Base-by-base conservation (phyloP, 2,329 filamentous ascomycete species). In the Boeremia exigua region DNA sequence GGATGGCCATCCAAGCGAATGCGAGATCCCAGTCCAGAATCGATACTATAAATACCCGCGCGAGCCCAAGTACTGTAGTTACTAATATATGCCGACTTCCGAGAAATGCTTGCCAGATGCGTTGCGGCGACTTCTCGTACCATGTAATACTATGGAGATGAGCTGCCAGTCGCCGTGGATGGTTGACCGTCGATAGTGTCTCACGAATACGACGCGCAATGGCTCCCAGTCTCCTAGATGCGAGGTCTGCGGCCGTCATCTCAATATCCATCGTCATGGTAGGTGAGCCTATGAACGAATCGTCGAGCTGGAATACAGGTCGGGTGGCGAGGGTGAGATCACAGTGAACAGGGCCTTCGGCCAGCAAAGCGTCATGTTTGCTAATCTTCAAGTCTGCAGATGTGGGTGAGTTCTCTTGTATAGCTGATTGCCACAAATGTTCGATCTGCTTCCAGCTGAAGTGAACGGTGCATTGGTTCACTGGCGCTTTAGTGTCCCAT, bases 301-400 rank as follows among this genome's bases (percentile, higher is more conserved):
- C 30, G 32, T 14, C 40, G 2, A 59, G 56, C 36, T 59, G 19
- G 11, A 59, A 44, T 11, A 33, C 38, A 2, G 48, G 33, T 25
- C 56, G 48, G 32, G 23, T 32, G 25, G 48, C 52, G 3, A 59
- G 48, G 5, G 55, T 48, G 29, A 59, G 56, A 29, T 59, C 52
- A 10, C 56, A 59, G 30, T 56, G 36, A 10, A 59, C 52, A n/a
- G 48, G 45, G 4, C 36, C 40, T 4, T 49, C n/a, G n/a, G 56
- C 56, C 27, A 59, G 48, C 27, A 59, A n/a, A 4, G 56, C 56
- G 25, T 56, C 56, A 38, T 56, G 56, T 36, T 54, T 59, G 40
- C 52, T 56, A 28, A 59, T 50, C n/a, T 12, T 56, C 14, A 9
- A 15, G n/a, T 1, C 19, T 11, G 45, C n/a, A 23, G 36, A 33